Base-by-base conservation (phyloP, 164 flowering plant genomes). In the Liquidambar formosana region DNA sequence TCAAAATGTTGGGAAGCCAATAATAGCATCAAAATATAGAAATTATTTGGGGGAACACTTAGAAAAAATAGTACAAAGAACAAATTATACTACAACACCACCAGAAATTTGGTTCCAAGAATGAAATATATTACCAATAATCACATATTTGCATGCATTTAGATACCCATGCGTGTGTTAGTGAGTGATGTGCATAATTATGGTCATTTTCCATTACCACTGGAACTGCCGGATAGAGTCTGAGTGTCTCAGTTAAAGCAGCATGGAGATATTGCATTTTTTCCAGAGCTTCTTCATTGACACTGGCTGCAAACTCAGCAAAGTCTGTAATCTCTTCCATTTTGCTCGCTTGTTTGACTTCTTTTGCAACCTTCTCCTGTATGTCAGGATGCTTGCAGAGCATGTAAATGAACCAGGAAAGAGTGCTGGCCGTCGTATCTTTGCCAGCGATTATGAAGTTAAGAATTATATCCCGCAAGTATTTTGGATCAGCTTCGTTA, bases 241-340 rank as follows among this genome's bases (percentile, higher is more conserved):
- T 86, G 52, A 95, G 85, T 51, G 97, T 92, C 76, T 95, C 99
- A 6, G 94, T 77, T 47, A 92, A 68, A 6, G 96, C 79, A 45
- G 99, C 97, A 72, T 88, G 94, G 64, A 95, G 93, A 75, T 89
- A 88, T 5, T 92, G 91, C 97, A 95, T 87, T 69, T 80, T 84
- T 28, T 85, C 93, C 1, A 91, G 69, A 21, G 83, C 78, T 51
- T 82, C 87, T 41, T 91, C 97, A 43, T 66, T 79, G 54, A 88
- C 13, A 33, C 66, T 71, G 0, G 69, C 76, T 0, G 84, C 85
- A 57, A 85, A 72, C 25, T 86, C 89, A 0, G 65, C 69, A 52
- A 62, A 67, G 25, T 69, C 19, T 4, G 54, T 45, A 6, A 27
- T 58, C 8, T 58, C 74, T 12, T 66, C 57, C 56, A 43, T 28